Evolutionary conservation across 768 basidiomycete species (phyloP).

Genomic region (Termitomyces sp.): DNA sequence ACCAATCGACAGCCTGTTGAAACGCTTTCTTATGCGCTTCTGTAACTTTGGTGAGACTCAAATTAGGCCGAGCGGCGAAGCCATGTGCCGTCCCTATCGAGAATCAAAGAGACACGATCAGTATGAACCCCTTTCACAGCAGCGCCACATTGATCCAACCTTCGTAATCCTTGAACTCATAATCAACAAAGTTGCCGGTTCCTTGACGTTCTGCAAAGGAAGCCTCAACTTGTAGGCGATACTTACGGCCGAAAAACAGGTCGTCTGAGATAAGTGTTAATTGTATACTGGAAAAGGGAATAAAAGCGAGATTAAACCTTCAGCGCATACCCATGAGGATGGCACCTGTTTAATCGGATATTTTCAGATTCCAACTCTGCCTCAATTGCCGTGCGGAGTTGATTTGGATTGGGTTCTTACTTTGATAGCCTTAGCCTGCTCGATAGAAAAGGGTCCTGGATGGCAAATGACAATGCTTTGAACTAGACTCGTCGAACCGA

Average conservation of each 20-base stretch:
- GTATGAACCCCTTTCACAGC: too few relatives aligned
- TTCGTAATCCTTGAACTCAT: conserved; percentile 20
- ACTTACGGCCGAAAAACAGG: conserved; percentile 11
- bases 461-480: conserved; percentile 18
- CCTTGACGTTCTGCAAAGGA: conserved; percentile 16
- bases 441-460: conserved; percentile 13
- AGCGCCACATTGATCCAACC: conserved; percentile 2
- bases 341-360: conserved; percentile 12
- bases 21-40: conserved; percentile 20
- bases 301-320: conserved; percentile 8
- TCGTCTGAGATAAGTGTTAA: conserved; percentile 12
- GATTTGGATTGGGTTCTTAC: conserved; percentile 3
- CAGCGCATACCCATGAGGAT: conserved; percentile 19
- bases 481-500: conserved; percentile 15
- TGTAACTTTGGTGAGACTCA: conserved; percentile 18
- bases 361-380: background rate
- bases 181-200: conserved; percentile 14
- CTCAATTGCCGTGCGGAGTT: background rate
- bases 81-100: conserved; percentile 20
- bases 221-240: conserved; percentile 15
- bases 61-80: conserved; percentile 20
- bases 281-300: background rate
- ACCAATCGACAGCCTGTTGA: conserved; percentile 21
- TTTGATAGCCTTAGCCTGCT: conserved; percentile 16
- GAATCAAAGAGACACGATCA: background rate